Base-by-base conservation (phyloP, 768 basidiomycete genomes). In the Boletellus ananiceps region DNA sequence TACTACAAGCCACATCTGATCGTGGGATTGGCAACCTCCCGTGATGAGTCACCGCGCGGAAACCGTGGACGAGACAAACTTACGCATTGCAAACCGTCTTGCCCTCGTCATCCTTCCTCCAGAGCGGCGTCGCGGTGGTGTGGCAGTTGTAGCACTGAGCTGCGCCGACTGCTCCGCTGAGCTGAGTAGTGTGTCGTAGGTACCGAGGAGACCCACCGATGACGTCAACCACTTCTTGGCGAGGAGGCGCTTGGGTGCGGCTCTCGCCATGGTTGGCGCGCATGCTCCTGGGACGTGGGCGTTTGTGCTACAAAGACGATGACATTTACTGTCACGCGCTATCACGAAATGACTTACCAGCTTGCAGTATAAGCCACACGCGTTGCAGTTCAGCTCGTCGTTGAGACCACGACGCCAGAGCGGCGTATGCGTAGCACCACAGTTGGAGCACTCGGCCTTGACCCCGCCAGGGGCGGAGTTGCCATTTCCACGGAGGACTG, bases 101-200 rank as follows among this genome's bases (percentile, higher is more conserved):
- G 47, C 89, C 89, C 68, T 91, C 90, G 58, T 91, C 88, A 58
- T 92, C 90, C 69, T 92, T 92, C 54, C 89, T 79, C 89, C 89
- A 92, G 35, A 92, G 78, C 12, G 90, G 90, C 5, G 89, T 91
- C 13, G 88, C 87, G 3, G 87, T 91, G 19, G 90, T 92, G 61
- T 90, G 86, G 71, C 89, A 92, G 61, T 91, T 92, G 69, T 84
- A 89, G 71, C 89, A 93, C 73, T 90, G 88, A 3, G 88, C 89
- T 77, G 75, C 54, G 40, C 68, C 65, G 47, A 55, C 56, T 57
- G 52, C 52, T 39, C 63, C 59, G 36, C 59, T 67, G 57, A 66
- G 60, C 56, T 63, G 57, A 46, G 56, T 57, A 47, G 54, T 55
- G 58, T 62, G 49, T 55, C 56, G 60, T 57, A 64, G 59, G 62